Percentiles rank a stretch among this genome's conserved stretches.
Conservation (phyloP, 208 protist genomes). For the Borovskyia barvae region DNA sequence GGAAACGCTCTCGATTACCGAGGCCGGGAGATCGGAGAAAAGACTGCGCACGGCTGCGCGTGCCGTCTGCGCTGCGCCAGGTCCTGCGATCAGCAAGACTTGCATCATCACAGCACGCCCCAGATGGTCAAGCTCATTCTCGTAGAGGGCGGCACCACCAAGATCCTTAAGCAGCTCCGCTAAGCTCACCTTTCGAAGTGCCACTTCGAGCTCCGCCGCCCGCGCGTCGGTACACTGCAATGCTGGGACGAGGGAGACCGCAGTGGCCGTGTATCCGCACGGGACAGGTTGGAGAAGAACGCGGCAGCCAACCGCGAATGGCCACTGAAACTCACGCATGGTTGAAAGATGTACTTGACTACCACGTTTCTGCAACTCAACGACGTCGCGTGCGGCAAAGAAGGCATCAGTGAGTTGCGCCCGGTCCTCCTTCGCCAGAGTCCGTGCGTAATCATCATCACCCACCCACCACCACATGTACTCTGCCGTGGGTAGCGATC, state of each 20-base stretch:
- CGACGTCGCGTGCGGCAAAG: slow-evolving; percentile 25
- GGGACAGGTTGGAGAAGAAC: slow-evolving; percentile 80
- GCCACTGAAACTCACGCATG: slow-evolving; percentile 47
- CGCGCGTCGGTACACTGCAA: slow-evolving; percentile 4
- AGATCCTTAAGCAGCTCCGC: slow-evolving; percentile 23
- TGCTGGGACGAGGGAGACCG: slow-evolving; percentile 3
- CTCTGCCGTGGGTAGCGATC: slow-evolving; percentile 33
- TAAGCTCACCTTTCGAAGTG: slow-evolving; percentile 3
- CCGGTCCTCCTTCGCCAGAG: slow-evolving; percentile 38
- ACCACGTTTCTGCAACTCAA: slow-evolving; percentile 22
- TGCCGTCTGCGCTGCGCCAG: slow-evolving; percentile 31
- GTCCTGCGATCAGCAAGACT: slow-evolving; percentile 41
- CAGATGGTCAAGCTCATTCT: slow-evolving; percentile 34
- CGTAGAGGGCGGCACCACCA: slow-evolving; percentile 46
- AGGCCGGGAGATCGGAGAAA: slow-evolving; percentile 25
- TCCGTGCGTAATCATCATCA: slow-evolving; percentile 58
- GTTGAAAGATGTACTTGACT: slow-evolving; percentile 42
- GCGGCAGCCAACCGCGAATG: slow-evolving; percentile 25
- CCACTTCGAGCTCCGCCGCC: not conserved
- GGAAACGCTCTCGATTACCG: slow-evolving; percentile 36
- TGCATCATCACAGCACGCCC: slow-evolving; percentile 60
- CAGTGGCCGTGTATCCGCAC: slow-evolving; percentile 19
- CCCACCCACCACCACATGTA: slow-evolving; percentile 79
- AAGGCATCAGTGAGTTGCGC: slow-evolving; percentile 48
- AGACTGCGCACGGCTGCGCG: slow-evolving; percentile 44